Percentiles rank a stretch among this genome's conserved stretches.
Evolutionary conservation across 2,329 filamentous ascomycete species (phyloP).

Genomic region (Colletotrichum phormii): DNA sequence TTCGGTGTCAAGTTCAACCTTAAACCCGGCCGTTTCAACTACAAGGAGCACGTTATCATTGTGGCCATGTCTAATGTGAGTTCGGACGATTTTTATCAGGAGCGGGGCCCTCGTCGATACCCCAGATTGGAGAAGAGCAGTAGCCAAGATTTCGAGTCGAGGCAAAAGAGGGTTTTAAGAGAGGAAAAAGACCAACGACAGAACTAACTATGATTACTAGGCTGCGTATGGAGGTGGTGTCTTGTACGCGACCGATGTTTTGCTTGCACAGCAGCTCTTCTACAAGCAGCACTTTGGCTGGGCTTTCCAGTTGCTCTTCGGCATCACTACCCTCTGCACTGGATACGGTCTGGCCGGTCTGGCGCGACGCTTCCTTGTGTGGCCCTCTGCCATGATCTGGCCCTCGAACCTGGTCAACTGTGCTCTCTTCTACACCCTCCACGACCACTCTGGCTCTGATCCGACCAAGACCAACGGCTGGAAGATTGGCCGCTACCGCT

Average conservation of each 20-base stretch:
- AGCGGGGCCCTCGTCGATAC: background rate
- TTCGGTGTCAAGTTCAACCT: conserved; percentile 67
- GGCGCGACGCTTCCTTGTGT: conserved; percentile 68
- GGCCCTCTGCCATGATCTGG: conserved; percentile 74
- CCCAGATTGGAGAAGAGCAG: conserved; percentile 1
- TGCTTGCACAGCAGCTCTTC: conserved; percentile 57
- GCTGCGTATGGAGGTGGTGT: conserved; percentile 68
- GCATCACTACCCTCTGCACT: conserved; percentile 70
- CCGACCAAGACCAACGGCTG: conserved; percentile 66
- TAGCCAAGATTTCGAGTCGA: conserved; percentile 5
- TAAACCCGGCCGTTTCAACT: conserved; percentile 68
- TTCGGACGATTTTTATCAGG: conserved; percentile 13
- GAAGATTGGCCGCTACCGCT: conserved; percentile 67
- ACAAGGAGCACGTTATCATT: conserved; percentile 71
- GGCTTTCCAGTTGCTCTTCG: conserved; percentile 69
- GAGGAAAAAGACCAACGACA: background rate
- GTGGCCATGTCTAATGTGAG: conserved; percentile 74
- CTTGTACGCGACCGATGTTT: conserved; percentile 57
- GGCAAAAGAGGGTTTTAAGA: background rate
- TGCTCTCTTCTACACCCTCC: conserved; percentile 72
- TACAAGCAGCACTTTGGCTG: conserved; percentile 66
- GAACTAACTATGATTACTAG: conserved; percentile 45
- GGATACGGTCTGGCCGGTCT: conserved; percentile 74
- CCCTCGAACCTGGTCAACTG: conserved; percentile 70
- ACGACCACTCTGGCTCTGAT: conserved; percentile 68